These are phyloP conservation scores for Rubroboletus satanas DNA, from an alignment of 768 basidiomycete genomes.

Conservation along the genomic window DNA sequence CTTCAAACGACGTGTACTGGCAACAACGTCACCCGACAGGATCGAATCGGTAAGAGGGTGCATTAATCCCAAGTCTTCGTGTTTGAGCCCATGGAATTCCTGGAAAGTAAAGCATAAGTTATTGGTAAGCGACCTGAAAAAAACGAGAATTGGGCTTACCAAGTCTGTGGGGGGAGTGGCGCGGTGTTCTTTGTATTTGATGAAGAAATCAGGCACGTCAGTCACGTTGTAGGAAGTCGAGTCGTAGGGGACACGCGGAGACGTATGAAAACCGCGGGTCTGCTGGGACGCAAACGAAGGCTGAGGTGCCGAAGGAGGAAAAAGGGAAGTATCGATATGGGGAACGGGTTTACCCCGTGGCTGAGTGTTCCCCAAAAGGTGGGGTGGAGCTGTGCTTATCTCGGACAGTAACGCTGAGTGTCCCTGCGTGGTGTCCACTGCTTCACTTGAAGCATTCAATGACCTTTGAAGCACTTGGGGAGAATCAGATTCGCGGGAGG, in stretches of 20 bases:
- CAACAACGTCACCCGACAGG: slow-evolving; percentile 22
- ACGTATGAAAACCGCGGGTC: slow-evolving; percentile 24
- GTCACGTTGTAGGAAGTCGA: slow-evolving; percentile 28
- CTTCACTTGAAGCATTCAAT: background rate
- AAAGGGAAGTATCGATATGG: background rate
- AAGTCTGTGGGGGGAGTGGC: background rate
- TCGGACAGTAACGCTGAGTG: background rate
- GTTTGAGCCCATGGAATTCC: background rate
- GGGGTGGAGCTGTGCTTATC: background rate
- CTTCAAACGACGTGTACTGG: slow-evolving; percentile 27
- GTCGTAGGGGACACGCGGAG: slow-evolving; percentile 10
- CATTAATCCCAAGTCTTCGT: slow-evolving; percentile 23
- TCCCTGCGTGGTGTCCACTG: background rate
- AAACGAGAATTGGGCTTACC: slow-evolving; percentile 1
- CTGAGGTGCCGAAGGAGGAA: background rate
- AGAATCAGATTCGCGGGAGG: background rate
- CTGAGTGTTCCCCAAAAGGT: background rate
- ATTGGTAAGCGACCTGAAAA: background rate
- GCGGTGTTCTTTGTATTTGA: slow-evolving; percentile 26
- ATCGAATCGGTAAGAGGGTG: slow-evolving; percentile 18
- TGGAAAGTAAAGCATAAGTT: background rate
- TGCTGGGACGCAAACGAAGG: slow-evolving; percentile 7
- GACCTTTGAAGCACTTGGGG: background rate
- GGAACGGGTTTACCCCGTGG: background rate
- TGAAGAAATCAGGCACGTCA: slow-evolving; percentile 26